Evolutionary conservation across 192 early-diverging fungal species (phyloP).

Genomic region (Coemansia sp.): DNA sequence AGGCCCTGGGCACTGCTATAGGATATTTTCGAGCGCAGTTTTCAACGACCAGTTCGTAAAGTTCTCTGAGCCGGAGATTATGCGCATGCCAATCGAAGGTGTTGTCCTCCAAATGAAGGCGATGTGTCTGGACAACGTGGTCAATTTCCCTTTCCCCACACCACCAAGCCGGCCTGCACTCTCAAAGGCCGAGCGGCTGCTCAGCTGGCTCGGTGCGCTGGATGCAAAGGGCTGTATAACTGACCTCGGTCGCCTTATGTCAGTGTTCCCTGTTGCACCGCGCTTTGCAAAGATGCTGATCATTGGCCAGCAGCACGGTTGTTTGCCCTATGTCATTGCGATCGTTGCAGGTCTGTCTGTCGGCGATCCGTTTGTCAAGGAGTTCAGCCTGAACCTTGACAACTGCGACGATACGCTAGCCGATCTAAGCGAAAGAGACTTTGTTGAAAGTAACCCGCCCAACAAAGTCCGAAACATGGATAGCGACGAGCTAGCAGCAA

Average conservation of each 20-base stretch:
- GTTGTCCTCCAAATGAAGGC: conserved; percentile 97
- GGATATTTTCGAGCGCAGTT: conserved; percentile 90
- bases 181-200: conserved; percentile 74
- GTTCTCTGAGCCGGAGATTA: conserved; percentile 89
- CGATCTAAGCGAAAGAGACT: conserved; percentile 38
- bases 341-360: conserved; percentile 91
- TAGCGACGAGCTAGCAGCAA: conserved; percentile 62
- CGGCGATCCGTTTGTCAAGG: conserved; percentile 89
- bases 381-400: conserved; percentile 62
- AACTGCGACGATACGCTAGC: conserved; percentile 29
- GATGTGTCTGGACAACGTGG: conserved; percentile 94
- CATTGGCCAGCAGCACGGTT: conserved; percentile 80
- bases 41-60: conserved; percentile 85
- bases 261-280: conserved; percentile 88
- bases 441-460: conserved; percentile 44
- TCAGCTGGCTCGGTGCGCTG: conserved; percentile 77
- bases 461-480: conserved; percentile 53
- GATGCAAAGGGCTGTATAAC: conserved; percentile 69
- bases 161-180: conserved; percentile 78
- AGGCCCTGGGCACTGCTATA: conserved; percentile 95
- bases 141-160: conserved; percentile 97
- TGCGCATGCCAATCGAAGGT: conserved; percentile 92
- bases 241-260: conserved; percentile 81
- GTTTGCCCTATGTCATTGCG: conserved; percentile 85
- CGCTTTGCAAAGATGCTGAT: conserved; percentile 81